Evolutionary conservation across 2,329 filamentous ascomycete genomes (phyloP), one percentile per base, ranked within the genome.

Genomic region (Lasiodiplodia sp.): DNA sequence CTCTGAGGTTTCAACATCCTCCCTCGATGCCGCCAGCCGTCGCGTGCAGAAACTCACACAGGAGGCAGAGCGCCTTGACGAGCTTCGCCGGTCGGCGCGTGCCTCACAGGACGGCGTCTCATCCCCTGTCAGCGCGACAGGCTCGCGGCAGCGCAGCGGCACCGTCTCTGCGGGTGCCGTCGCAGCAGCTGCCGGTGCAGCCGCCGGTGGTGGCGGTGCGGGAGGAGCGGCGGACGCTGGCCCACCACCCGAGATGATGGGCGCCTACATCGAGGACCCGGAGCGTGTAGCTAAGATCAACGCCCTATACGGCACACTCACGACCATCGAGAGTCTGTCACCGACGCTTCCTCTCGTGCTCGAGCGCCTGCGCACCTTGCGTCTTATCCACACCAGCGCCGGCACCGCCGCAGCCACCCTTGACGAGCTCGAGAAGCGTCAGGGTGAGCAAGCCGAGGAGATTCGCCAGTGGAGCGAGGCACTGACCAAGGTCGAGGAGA

Each of bases 221-320:
- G 55, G 81, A 21, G 90, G 25, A 73, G 72, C 69, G 16, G 70
- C 57, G 83, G 63, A 66, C 47, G 75, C 75, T 71, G 71, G 83
- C 11, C 53, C 44, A 40, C 65, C 47, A 31, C 65, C 65, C 47
- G 65, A 67, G 53, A 60, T 67, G 40, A 67, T 57, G 44, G 65
- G 65, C 31, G 65, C 65, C 4, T 69, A 69, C 55, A 60, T 66
- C 44, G 85, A 90, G 68, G 84, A 89, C 71, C 82, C 86, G 10
- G 93, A 97, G 73, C 92, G 96, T 74, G 87, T 90, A 51, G 87
- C 92, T 66, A 97, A 97, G 78, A 92, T 99, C 78, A 96, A 97
- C 72, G 92, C 94, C 1, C 87, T 99, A 5, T 97, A 97, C 79
- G 91, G 92, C 1, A 92, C 93, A 3, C 83, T 99, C 18, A 91